phyloP scores from a whole-genome alignment of 1,284 basidiomycete species.

The Sporisorium reilianum region DNA sequence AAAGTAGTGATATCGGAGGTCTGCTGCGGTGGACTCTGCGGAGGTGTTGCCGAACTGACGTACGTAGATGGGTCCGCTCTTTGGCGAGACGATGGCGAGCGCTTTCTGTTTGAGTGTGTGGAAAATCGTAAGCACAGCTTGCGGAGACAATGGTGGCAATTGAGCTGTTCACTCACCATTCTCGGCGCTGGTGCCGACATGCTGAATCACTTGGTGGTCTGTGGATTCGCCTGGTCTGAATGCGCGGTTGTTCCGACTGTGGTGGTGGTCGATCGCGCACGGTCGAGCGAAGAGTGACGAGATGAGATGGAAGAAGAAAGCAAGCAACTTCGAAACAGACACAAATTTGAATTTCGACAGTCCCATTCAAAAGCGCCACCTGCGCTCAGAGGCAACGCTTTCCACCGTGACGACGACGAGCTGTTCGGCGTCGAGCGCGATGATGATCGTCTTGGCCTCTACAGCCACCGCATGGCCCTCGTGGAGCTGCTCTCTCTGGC shows the following conservation, averaged over 20 bases:
- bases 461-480: no score
- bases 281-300: not conserved
- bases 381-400: no score
- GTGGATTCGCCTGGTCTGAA: no score
- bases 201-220: not conserved
- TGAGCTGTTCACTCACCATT: conserved; percentile 16
- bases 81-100: conserved; percentile 51
- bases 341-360: not conserved
- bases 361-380: not conserved
- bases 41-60: conserved; percentile 36
- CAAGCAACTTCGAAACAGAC: not conserved
- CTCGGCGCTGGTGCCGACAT: conserved; percentile 28
- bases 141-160: no score
- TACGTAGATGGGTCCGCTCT: conserved; percentile 50
- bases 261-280: not conserved
- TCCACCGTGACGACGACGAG: no score
- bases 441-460: not conserved
- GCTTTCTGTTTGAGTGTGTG: conserved; percentile 25
- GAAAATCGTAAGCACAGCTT: not conserved
- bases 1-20: conserved; percentile 65
- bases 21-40: conserved; percentile 19
- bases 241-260: conserved; percentile 12
- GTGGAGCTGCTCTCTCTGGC: not conserved
- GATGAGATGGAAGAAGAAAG: conserved; percentile 13
- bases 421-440: not conserved